Base-by-base conservation (phyloP, 2,329 filamentous ascomycete genomes). In the Nectriaceae sp. region DNA sequence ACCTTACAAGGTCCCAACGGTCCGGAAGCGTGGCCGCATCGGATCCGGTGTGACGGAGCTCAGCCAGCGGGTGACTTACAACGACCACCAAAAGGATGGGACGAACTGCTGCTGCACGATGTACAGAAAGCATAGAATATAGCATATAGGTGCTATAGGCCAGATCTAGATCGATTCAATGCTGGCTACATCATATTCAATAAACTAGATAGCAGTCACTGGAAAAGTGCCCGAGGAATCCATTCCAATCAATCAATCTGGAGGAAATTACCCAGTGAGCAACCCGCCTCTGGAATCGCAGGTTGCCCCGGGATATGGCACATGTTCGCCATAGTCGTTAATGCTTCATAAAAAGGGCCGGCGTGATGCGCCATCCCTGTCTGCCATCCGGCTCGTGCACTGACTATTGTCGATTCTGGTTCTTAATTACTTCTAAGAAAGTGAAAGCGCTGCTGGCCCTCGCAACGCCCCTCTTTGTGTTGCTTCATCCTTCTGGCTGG, bases 291-390 rank as follows among this genome's bases (percentile, higher is more conserved):
- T 45, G 44, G 49, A 21, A 47, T 49, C 39, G 45, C 19, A 52
- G 46, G 60, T 63, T 63, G 60, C 57, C 56, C 49, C 20, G 56
- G 49, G 55, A 63, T 54, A 61, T 59, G 52, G 49, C 50, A 49
- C 42, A 15, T 18, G 6, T 36, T 36, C 11, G 33, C 33, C 8
- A n/a, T 36, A 15, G 33, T 16, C 8, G 8, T 15, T 6, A 10
- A n/a, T 10, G 33, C n/a, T 36, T 19, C n/a, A 36, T 36, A 15
- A 19, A 15, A 15, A 16, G 33, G 8, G 5, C 16, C 33, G 11
- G 11, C 33, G 11, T 36, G 8, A 31, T n/a, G n/a, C 6, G 24
- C 24, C 24, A n/a, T 19, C 33, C n/a, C 33, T 36, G 33, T 36
- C 33, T n/a, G n/a, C n/a, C n/a, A n/a, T n/a, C 33, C 8, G 33